A percentile compares a stretch with the other conserved stretches of the same genome.
Conservation (phyloP, 257 asterid genomes). For the Gardenia jasminoides region DNA sequence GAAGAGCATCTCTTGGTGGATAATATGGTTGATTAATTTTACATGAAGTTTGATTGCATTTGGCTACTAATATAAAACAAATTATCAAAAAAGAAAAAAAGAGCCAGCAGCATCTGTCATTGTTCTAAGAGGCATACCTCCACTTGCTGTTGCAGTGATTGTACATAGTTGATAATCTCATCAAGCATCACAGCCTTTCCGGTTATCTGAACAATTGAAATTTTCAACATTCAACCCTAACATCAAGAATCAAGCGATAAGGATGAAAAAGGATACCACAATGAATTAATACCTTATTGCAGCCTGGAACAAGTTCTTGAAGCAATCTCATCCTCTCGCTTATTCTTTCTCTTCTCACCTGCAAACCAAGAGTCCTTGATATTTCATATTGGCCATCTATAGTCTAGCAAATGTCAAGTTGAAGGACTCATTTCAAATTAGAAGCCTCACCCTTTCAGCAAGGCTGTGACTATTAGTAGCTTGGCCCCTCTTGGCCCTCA, state of each 20-base stretch:
- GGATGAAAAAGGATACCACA: neutral
- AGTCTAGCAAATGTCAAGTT: neutral
- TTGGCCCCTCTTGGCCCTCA: constrained; percentile 90
- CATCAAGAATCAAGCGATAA: neutral
- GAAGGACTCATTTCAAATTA: neutral
- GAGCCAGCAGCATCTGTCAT: neutral
- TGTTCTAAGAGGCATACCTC: constrained; percentile 53
- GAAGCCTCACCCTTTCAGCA: constrained; percentile 76
- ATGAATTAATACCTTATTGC: constrained; percentile 64
- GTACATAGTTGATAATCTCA: constrained; percentile 96
- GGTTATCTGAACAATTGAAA: constrained; percentile 51
- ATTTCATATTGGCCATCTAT: neutral
- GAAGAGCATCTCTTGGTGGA: neutral
- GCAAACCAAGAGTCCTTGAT: constrained; percentile 18
- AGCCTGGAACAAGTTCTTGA: constrained; percentile 95
- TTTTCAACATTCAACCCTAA: constrained; percentile 4
- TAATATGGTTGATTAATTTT: neutral
- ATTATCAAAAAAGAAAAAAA: neutral
- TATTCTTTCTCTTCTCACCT: constrained; percentile 91
- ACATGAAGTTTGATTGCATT: neutral
- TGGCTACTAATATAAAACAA: neutral
- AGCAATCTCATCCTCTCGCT: constrained; percentile 95
- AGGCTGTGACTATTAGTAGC: constrained; percentile 98
- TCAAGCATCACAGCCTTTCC: constrained; percentile 99
- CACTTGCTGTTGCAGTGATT: constrained; percentile 91